phyloP scores from a whole-genome alignment of 2,329 filamentous ascomycete genomes.

The Dactylonectria estremocensis region DNA sequence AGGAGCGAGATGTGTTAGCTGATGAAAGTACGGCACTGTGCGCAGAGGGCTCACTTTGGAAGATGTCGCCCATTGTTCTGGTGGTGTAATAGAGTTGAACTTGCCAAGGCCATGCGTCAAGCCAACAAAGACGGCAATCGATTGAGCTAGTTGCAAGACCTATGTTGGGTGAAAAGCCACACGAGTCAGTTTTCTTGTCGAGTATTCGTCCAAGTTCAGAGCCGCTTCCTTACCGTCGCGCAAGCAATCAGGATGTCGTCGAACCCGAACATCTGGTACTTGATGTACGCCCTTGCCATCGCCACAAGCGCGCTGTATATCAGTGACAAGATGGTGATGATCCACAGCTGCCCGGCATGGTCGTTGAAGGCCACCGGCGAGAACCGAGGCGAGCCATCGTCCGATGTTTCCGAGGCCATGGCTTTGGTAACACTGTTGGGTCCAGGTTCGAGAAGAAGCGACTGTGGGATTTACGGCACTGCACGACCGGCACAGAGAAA shows the following conservation, averaged over 20 bases:
- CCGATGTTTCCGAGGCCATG: slow-evolving; percentile 30
- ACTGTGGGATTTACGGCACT: background rate
- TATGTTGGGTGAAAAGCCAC: background rate
- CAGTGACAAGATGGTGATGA: slow-evolving; percentile 40
- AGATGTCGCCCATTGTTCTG: slow-evolving; percentile 33
- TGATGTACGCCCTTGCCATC: slow-evolving; percentile 38
- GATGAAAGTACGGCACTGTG: background rate
- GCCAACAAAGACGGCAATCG: slow-evolving; percentile 39
- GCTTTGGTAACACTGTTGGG: background rate
- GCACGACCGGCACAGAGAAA: background rate
- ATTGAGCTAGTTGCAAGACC: slow-evolving; percentile 35
- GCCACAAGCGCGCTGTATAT: slow-evolving; percentile 39
- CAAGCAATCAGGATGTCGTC: slow-evolving; percentile 35
- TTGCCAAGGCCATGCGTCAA: slow-evolving; percentile 32
- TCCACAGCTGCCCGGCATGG: slow-evolving; percentile 43
- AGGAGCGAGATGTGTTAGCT: background rate
- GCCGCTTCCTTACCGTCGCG: slow-evolving; percentile 28
- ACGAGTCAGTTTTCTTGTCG: slow-evolving; percentile 9
- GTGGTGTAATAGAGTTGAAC: slow-evolving; percentile 34
- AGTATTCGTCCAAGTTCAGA: background rate
- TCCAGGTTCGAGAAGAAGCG: background rate
- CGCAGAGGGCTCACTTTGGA: slow-evolving; percentile 24
- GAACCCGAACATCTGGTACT: slow-evolving; percentile 41
- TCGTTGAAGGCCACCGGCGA: slow-evolving; percentile 37
- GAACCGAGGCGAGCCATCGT: slow-evolving; percentile 22